phyloP scores from a whole-genome alignment of 768 basidiomycete genomes.

The Xerocomellus chrysenteron region DNA sequence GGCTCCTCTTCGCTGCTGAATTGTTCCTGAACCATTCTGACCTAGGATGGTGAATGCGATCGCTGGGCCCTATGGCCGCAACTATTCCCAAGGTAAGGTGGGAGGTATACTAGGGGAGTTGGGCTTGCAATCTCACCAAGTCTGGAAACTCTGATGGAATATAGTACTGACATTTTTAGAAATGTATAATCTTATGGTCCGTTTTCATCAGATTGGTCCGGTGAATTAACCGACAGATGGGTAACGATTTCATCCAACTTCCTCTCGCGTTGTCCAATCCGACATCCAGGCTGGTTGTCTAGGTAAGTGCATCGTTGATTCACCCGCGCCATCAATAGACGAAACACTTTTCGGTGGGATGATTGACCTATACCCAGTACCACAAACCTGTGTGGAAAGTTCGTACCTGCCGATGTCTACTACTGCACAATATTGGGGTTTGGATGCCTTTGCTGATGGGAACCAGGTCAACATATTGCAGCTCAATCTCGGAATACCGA shows the following conservation, averaged over 20 bases:
- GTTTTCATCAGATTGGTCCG: not conserved
- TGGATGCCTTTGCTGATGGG: too few relatives aligned
- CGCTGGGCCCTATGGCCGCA: slow-evolving; percentile 74
- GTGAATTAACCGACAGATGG: not conserved
- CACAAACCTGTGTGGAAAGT: too few relatives aligned
- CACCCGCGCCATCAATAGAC: too few relatives aligned
- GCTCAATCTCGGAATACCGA: not conserved
- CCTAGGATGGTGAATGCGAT: slow-evolving; percentile 72
- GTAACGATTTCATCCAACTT: too few relatives aligned
- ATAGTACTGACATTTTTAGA: not conserved
- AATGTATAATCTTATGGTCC: not conserved
- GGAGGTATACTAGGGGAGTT: slow-evolving; percentile 65
- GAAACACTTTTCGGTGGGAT: too few relatives aligned
- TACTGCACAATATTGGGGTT: too few relatives aligned
- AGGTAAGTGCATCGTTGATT: too few relatives aligned
- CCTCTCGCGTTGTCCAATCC: not conserved
- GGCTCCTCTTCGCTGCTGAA: not conserved
- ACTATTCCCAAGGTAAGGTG: slow-evolving; percentile 71
- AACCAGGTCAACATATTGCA: too few relatives aligned
- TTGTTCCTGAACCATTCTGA: not conserved
- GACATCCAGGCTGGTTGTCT: not conserved
- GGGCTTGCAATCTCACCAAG: slow-evolving; percentile 60
- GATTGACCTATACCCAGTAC: too few relatives aligned
- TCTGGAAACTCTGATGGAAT: slow-evolving; percentile 58
- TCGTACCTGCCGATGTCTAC: too few relatives aligned